phyloP scores from a whole-genome alignment of 208 protist genomes.

The Naegleria lovaniensis region DNA sequence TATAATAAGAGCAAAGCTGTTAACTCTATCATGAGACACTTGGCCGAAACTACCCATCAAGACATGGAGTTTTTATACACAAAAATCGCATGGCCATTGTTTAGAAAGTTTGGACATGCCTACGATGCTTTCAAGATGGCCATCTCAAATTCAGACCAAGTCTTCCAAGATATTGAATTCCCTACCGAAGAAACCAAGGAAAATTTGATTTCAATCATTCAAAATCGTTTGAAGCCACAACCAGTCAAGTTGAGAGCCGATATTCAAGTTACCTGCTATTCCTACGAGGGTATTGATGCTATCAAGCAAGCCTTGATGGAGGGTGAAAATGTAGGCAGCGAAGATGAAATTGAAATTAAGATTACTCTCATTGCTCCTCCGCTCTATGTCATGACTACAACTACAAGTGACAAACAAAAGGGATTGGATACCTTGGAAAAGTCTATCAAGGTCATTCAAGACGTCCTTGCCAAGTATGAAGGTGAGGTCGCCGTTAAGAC shows the following conservation, averaged over 20 bases:
- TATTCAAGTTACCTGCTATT: slow-evolving; percentile 95
- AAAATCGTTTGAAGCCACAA: slow-evolving; percentile 61
- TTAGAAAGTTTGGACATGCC: slow-evolving; percentile 60
- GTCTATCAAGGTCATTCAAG: background rate
- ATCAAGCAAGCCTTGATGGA: slow-evolving; percentile 86
- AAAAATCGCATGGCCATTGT: slow-evolving; percentile 69
- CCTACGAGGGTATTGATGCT: slow-evolving; percentile 93
- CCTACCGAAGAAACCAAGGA: slow-evolving; percentile 24
- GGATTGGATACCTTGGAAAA: background rate
- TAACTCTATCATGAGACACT: slow-evolving; percentile 89
- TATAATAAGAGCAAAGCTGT: slow-evolving; percentile 92
- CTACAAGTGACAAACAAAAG: background rate
- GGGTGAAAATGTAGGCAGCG: slow-evolving; percentile 68
- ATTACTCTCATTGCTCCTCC: slow-evolving; percentile 21
- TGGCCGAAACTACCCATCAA: slow-evolving; percentile 62
- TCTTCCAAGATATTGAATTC: slow-evolving; percentile 39
- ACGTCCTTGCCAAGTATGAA: background rate
- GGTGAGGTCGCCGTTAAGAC: background rate
- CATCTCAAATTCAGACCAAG: slow-evolving; percentile 44
- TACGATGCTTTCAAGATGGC: slow-evolving; percentile 75
- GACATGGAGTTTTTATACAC: slow-evolving; percentile 60
- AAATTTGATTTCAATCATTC: slow-evolving; percentile 25
- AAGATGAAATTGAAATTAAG: slow-evolving; percentile 45
- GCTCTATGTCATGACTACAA: slow-evolving; percentile 18
- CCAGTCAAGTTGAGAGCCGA: slow-evolving; percentile 83